A percentile compares a stretch with the other conserved stretches of the same genome.
phyloP scores from a whole-genome alignment of 768 basidiomycete genomes.

The Amanita muscaria region DNA sequence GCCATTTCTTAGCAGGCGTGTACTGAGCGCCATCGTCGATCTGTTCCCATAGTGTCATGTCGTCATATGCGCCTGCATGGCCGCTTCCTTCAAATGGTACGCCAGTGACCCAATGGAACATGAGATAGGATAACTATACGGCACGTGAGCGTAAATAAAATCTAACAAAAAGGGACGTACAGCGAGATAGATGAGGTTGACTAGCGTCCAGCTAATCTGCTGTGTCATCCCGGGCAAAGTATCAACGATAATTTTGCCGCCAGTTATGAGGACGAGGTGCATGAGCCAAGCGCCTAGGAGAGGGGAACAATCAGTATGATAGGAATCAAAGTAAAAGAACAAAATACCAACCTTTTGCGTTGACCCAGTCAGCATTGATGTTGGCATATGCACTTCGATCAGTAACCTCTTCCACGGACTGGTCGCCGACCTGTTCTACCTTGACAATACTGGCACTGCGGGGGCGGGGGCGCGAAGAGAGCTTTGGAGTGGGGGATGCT shows the following conservation, averaged over 20 bases:
- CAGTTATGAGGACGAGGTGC: conserved; percentile 85
- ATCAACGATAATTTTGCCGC: conserved; percentile 90
- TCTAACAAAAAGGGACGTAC: conserved; percentile 30
- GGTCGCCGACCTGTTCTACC: conserved; percentile 73
- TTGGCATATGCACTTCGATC: conserved; percentile 79
- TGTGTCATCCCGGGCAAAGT: conserved; percentile 91
- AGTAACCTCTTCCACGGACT: conserved; percentile 61
- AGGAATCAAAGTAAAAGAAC: too few species aligned
- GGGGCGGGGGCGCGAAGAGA: conserved; percentile 32
- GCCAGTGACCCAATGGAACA: conserved; percentile 98
- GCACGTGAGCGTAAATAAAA: conserved; percentile 3
- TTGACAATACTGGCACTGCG: conserved; percentile 74
- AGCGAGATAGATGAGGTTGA: conserved; percentile 83
- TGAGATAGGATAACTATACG: conserved; percentile 81
- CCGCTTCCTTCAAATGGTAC: conserved; percentile 87
- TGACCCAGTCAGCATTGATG: conserved; percentile 90
- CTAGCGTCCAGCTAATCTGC: conserved; percentile 91
- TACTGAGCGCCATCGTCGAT: conserved; percentile 98
- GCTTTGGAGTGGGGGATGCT: conserved; percentile 16
- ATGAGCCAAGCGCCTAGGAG: conserved; percentile 91
- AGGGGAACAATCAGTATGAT: not conserved
- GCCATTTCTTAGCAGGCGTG: conserved; percentile 97
- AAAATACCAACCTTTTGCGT: conserved; percentile 77
- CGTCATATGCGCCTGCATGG: conserved; percentile 92
- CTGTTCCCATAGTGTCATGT: conserved; percentile 98